A percentile compares a stretch with the other conserved stretches of the same genome.
Conservation (phyloP, 106 monocot species). For the Dioscorea dumetorum region DNA sequence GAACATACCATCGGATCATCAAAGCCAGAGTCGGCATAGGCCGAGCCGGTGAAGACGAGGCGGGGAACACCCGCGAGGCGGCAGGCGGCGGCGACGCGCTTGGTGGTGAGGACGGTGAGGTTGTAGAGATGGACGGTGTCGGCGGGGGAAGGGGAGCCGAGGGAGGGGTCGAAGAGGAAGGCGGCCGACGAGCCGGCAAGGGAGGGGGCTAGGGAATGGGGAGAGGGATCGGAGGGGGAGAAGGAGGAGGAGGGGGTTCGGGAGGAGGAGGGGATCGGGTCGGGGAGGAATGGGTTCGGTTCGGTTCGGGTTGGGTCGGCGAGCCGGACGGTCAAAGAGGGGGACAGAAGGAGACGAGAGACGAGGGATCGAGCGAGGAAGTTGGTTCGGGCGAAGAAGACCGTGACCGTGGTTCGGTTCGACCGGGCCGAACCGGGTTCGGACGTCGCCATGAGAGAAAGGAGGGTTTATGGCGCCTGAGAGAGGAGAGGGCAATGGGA, state of each 20-base stretch:
- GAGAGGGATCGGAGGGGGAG: background rate
- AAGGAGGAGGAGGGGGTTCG: background rate
- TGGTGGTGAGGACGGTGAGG: constrained; percentile 27
- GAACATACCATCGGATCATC: constrained; percentile 56
- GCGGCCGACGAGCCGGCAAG: constrained; percentile 40
- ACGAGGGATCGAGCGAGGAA: too few species aligned
- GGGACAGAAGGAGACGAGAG: constrained; percentile 12
- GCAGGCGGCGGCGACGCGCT: constrained; percentile 53
- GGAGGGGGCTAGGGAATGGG: constrained; percentile 13
- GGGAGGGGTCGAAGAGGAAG: constrained; percentile 35
- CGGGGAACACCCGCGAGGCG: constrained; percentile 42
- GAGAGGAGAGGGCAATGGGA: background rate
- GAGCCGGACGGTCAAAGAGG: background rate
- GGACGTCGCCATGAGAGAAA: constrained; percentile 21
- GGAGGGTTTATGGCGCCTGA: background rate
- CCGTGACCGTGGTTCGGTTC: constrained; percentile 1
- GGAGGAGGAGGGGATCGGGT: background rate
- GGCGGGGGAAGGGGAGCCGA: constrained; percentile 3
- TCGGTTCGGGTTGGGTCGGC: background rate
- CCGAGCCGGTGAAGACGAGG: constrained; percentile 66
- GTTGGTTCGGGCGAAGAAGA: too few species aligned
- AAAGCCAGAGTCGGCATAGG: constrained; percentile 65
- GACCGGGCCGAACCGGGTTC: constrained; percentile 1
- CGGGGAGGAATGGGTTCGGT: background rate
- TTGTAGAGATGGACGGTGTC: constrained; percentile 17